Evolutionary conservation across 768 basidiomycete genomes (phyloP).

Genomic region (Leccinum truebloodii): DNA sequence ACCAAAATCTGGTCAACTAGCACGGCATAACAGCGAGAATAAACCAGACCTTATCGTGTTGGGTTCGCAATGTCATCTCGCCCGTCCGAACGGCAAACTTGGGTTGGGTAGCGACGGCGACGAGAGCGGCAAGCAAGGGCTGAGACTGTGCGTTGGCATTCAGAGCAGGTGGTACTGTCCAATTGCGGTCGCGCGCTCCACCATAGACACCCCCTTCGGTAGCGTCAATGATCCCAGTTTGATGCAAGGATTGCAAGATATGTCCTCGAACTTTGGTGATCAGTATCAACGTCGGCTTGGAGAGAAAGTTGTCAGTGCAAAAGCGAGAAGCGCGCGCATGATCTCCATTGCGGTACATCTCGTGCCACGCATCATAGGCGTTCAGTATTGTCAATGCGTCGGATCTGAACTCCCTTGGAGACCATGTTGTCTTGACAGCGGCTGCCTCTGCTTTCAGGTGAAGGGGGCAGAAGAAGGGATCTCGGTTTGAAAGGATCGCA

Average conservation of each 20-base stretch:
- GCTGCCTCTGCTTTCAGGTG: constrained; percentile 71
- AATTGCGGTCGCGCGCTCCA: constrained; percentile 34
- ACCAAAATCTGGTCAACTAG: constrained; percentile 12
- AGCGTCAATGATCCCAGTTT: constrained; percentile 79
- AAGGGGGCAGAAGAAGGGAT: constrained; percentile 86
- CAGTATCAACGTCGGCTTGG: constrained; percentile 78
- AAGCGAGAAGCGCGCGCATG: constrained; percentile 71
- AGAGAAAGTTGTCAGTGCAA: constrained; percentile 83
- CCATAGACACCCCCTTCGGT: constrained; percentile 61
- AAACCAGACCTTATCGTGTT: constrained; percentile 73
- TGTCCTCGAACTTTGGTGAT: constrained; percentile 82
- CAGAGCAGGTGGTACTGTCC: constrained; percentile 61
- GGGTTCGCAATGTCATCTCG: constrained; percentile 68
- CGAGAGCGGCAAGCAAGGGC: constrained; percentile 79
- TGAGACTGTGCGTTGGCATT: constrained; percentile 72
- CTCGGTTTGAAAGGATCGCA: constrained; percentile 87
- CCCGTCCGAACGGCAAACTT: constrained; percentile 84
- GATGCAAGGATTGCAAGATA: constrained; percentile 72
- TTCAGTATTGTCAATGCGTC: constrained; percentile 78
- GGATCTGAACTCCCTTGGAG: constrained; percentile 75
- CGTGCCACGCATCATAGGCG: constrained; percentile 84
- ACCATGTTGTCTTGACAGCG: constrained; percentile 75
- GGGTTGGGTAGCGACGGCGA: constrained; percentile 84
- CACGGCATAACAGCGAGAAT: constrained; percentile 4
- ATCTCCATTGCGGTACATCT: constrained; percentile 64